Evolutionary conservation across 306 rosid genomes (phyloP).

Genomic region (Fagus sylvatica): DNA sequence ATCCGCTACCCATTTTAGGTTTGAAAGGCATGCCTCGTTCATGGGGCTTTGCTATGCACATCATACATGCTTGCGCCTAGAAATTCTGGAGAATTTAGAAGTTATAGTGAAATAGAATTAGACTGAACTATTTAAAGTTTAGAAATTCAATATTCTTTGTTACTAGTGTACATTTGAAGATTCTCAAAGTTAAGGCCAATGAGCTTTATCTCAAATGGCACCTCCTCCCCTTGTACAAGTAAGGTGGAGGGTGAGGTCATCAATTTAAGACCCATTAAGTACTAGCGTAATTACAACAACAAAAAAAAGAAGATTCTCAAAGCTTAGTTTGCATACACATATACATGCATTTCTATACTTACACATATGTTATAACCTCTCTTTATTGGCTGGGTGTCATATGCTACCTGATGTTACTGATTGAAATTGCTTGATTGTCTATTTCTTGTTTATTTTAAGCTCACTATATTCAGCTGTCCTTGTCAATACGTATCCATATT

Average conservation of each 20-base stretch:
- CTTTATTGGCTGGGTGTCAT: background rate
- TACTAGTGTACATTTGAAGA: background rate
- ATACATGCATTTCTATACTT: background rate
- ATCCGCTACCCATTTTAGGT: no score
- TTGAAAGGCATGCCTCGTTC: background rate
- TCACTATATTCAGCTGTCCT: background rate
- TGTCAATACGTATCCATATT: constrained; percentile 3
- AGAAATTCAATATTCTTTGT: background rate
- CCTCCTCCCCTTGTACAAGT: no score
- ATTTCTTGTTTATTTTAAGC: constrained; percentile 5
- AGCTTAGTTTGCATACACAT: background rate
- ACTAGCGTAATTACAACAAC: no score
- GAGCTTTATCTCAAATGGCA: no score
- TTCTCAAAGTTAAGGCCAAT: background rate
- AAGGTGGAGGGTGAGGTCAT: no score
- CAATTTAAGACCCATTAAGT: no score
- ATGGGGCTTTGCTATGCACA: background rate
- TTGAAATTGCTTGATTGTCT: constrained; percentile 14
- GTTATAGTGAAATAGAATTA: background rate
- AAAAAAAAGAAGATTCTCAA: background rate
- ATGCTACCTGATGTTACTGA: constrained; percentile 3
- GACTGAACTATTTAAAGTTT: background rate
- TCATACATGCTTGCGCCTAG: no score
- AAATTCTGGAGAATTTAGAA: background rate
- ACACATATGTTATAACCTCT: background rate